These are phyloP conservation scores for Daldinia childiae DNA, from an alignment of 495 filamentous ascomycete species.

Conservation along the genomic window DNA sequence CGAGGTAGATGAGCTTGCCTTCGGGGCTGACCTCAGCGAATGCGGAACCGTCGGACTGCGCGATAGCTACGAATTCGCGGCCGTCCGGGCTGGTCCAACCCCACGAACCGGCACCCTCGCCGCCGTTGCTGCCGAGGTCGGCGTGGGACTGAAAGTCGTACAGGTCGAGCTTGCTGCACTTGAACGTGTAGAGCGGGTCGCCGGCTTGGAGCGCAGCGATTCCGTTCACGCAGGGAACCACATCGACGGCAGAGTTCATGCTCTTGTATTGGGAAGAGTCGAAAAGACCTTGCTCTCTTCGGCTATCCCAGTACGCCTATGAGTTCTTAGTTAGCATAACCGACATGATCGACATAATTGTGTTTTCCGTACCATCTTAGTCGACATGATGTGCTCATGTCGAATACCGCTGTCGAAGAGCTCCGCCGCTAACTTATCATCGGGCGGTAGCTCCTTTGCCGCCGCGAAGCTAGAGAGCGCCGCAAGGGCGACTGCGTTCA, in stretches of 20 bases:
- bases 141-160: slow-evolving; percentile 64
- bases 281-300: slow-evolving; percentile 50
- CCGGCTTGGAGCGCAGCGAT: slow-evolving; percentile 53
- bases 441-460: slow-evolving; percentile 49
- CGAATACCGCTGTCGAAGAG: slow-evolving; percentile 58
- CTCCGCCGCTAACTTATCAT: slow-evolving; percentile 47
- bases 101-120: slow-evolving; percentile 56
- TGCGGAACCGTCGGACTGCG: slow-evolving; percentile 65
- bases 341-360: no score
- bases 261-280: slow-evolving; percentile 51
- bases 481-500: slow-evolving; percentile 48
- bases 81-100: slow-evolving; percentile 67
- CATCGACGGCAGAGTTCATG: slow-evolving; percentile 38
- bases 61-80: slow-evolving; percentile 67
- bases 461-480: slow-evolving; percentile 44
- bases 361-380: no score
- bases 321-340: slow-evolving; percentile 7
- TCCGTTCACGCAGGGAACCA: slow-evolving; percentile 58
- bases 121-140: slow-evolving; percentile 56
- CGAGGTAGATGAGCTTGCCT: slow-evolving; percentile 65
- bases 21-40: slow-evolving; percentile 62
- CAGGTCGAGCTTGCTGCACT: slow-evolving; percentile 64
- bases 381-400: slow-evolving; percentile 57
- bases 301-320: slow-evolving; percentile 49
- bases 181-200: slow-evolving; percentile 59